phyloP scores from a whole-genome alignment of 495 filamentous ascomycete species.

The Gamarada debralockiae region DNA sequence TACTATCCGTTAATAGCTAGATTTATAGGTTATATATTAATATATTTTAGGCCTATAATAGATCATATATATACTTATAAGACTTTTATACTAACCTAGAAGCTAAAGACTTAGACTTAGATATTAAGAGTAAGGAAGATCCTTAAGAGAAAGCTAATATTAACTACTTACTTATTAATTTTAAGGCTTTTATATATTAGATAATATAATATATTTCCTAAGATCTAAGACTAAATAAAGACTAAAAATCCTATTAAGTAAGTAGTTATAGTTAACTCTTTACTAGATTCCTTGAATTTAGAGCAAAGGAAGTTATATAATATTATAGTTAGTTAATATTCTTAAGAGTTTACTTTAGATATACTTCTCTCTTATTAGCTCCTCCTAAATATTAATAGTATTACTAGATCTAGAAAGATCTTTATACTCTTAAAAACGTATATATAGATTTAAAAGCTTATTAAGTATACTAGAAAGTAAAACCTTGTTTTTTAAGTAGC shows the following conservation, averaged over 20 bases:
- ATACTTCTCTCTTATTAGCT: not conserved
- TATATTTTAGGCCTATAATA: not conserved
- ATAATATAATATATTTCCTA: not conserved
- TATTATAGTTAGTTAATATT: not conserved
- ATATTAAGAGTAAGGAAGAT: not conserved
- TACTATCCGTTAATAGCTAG: not conserved
- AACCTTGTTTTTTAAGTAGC: not conserved
- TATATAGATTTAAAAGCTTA: not conserved
- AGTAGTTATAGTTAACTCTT: not conserved
- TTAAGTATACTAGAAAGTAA: not conserved
- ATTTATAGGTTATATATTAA: not conserved
- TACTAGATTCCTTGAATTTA: not conserved
- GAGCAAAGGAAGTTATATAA: slow-evolving; percentile 2
- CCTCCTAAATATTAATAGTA: not conserved
- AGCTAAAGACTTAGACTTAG: not conserved
- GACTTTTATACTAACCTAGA: not conserved
- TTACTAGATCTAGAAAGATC: not conserved
- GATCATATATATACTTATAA: not conserved
- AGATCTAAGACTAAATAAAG: not conserved
- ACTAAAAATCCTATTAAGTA: not conserved
- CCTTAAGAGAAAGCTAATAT: not conserved
- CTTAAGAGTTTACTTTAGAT: not conserved
- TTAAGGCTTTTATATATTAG: not conserved
- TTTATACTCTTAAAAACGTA: slow-evolving; percentile 1
- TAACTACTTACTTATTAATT: not conserved